Conservation (phyloP, 1,139 yeast species). For the Taphrina deformans region DNA sequence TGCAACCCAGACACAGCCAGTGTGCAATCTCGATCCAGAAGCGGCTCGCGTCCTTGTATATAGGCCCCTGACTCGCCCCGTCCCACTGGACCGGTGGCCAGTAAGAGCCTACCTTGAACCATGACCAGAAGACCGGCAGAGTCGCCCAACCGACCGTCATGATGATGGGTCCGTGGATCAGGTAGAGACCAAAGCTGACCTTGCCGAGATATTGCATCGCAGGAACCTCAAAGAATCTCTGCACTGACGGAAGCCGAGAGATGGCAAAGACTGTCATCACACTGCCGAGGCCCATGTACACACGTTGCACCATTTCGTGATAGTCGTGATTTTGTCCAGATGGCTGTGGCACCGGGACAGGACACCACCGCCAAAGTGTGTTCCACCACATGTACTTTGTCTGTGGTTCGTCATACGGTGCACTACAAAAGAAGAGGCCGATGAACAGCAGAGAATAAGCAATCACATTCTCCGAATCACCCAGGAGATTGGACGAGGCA, state of each 20-base stretch:
- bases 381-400: slow-evolving; percentile 21
- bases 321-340: background rate
- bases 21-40: slow-evolving; percentile 16
- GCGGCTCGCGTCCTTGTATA: slow-evolving; percentile 5
- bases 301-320: background rate
- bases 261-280: slow-evolving; percentile 19
- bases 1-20: slow-evolving; percentile 3
- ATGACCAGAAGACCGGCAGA: slow-evolving; percentile 11
- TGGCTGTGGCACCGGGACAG: background rate
- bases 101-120: slow-evolving; percentile 18
- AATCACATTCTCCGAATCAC: background rate
- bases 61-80: slow-evolving; percentile 4
- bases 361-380: slow-evolving; percentile 14
- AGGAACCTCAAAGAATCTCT: slow-evolving; percentile 17
- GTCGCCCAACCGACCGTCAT: slow-evolving; percentile 18
- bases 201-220: slow-evolving; percentile 18
- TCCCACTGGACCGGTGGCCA: slow-evolving; percentile 9
- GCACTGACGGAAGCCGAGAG: slow-evolving; percentile 6
- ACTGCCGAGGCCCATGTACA: slow-evolving; percentile 6
- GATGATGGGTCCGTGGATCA: slow-evolving; percentile 24
- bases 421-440: slow-evolving; percentile 14
- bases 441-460: slow-evolving; percentile 5
- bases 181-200: slow-evolving; percentile 17
- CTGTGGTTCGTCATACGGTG: slow-evolving; percentile 20
- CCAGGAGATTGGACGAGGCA: background rate